phyloP scores from a whole-genome alignment of 148 eudicot genomes.

The Cornus kousa region DNA sequence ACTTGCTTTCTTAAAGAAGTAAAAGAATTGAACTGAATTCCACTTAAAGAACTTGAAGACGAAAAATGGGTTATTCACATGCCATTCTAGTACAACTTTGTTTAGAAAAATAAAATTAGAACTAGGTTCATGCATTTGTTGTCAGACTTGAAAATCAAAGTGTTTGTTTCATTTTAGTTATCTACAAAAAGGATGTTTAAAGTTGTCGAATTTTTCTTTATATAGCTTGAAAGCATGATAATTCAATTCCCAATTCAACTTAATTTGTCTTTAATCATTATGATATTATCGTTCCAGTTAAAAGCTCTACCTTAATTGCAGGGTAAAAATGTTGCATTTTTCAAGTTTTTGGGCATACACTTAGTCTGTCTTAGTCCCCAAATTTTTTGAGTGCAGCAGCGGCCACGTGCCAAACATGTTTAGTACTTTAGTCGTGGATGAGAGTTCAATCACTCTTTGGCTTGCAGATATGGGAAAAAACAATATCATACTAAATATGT shows the following conservation, averaged over 20 bases:
- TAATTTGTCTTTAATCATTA: not conserved
- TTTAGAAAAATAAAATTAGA: no score
- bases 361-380: no score
- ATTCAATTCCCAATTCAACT: not conserved
- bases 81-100: no score
- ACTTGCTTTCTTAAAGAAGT: no score
- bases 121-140: not conserved
- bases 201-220: not conserved
- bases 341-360: not conserved
- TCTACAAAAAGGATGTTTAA: not conserved
- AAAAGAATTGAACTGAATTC: no score
- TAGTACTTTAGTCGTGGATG: not conserved
- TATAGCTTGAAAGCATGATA: not conserved
- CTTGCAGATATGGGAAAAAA: not conserved
- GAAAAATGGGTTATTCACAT: no score
- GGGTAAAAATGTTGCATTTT: not conserved
- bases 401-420: not conserved
- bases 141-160: not conserved
- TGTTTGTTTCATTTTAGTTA: not conserved
- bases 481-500: not conserved
- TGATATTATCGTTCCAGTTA: not conserved
- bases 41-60: no score
- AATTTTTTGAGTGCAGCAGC: not conserved
- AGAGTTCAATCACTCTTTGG: not conserved
- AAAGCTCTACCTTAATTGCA: not conserved